Percentiles rank a stretch among this genome's conserved stretches.
Evolutionary conservation across 768 basidiomycete genomes (phyloP).

Genomic region (Suillus cothurnatus): DNA sequence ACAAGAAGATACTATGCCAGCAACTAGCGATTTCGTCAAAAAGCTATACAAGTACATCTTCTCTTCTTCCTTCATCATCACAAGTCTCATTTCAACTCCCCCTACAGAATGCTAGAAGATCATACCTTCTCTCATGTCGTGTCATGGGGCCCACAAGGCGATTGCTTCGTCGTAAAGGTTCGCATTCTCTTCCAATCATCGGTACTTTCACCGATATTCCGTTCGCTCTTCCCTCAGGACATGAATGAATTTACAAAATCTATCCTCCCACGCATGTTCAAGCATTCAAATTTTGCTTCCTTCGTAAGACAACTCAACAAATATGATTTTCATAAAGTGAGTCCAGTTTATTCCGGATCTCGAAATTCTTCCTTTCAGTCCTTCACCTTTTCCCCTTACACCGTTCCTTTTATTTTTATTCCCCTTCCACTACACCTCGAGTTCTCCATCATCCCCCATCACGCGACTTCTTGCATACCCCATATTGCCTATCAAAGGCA

Average conservation of each 20-base stretch:
- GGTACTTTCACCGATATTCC: not conserved
- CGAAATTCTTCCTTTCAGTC: constrained; percentile 15
- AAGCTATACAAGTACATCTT: constrained; percentile 82
- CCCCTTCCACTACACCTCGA: too few relatives aligned
- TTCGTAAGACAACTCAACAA: constrained; percentile 95
- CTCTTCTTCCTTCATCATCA: not conserved
- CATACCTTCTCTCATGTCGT: constrained; percentile 71
- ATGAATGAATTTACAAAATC: constrained; percentile 96
- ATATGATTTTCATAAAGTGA: constrained; percentile 93
- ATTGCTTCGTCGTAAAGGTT: constrained; percentile 88
- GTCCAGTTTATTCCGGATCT: constrained; percentile 17
- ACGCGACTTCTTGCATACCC: not conserved
- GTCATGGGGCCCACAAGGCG: constrained; percentile 81
- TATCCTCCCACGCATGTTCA: constrained; percentile 90
- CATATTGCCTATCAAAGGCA: not conserved
- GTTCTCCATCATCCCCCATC: not conserved
- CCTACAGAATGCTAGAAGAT: constrained; percentile 84
- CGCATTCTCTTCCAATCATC: constrained; percentile 8
- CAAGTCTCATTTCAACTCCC: not conserved
- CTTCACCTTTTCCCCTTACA: constrained; percentile 7
- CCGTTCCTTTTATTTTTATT: constrained; percentile 4
- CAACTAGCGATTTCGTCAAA: constrained; percentile 93
- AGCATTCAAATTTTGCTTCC: constrained; percentile 91
- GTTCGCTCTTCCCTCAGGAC: constrained; percentile 47
- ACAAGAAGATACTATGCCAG: constrained; percentile 74